Percentiles rank a stretch among this genome's conserved stretches.
Conservation (phyloP, 2,329 filamentous ascomycete genomes). For the Cladophialophora carrionii region DNA sequence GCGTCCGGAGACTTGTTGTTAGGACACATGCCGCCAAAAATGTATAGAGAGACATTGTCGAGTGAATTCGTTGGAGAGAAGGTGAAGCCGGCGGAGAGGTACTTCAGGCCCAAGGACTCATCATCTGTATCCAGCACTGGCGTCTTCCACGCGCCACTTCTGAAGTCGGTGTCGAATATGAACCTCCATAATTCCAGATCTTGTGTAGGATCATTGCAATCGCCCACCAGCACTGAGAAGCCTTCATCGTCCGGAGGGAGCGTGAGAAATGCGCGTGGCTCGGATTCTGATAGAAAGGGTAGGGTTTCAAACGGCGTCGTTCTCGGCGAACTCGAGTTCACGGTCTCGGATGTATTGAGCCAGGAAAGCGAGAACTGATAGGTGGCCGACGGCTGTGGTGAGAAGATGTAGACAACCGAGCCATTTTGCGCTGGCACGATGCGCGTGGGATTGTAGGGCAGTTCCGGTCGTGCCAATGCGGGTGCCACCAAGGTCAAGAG, state of each 20-base stretch:
- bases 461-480: constrained; percentile 53
- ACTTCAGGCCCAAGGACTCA: constrained; percentile 55
- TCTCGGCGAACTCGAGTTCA: constrained; percentile 55
- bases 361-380: constrained; percentile 60
- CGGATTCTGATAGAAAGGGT: constrained; percentile 62
- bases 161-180: constrained; percentile 49
- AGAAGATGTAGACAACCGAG: constrained; percentile 71
- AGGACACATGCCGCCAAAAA: constrained; percentile 87
- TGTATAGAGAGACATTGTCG: constrained; percentile 61
- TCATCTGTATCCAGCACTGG: constrained; percentile 45
- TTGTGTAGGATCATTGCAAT: constrained; percentile 62
- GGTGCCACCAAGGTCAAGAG: constrained; percentile 31
- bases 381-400: constrained; percentile 55
- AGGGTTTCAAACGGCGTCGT: constrained; percentile 51
- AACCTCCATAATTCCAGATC: constrained; percentile 70
- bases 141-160: constrained; percentile 61
- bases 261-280: constrained; percentile 66
- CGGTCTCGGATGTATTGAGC: constrained; percentile 64
- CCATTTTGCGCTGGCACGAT: constrained; percentile 63
- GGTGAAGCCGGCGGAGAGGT: constrained; percentile 63
- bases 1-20: constrained; percentile 49
- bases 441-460: constrained; percentile 78
- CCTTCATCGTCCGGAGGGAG: constrained; percentile 61
- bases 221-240: constrained; percentile 73
- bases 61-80: constrained; percentile 67